Conservation (phyloP, 306 rosid species). For the Lathyrus aphaca region DNA sequence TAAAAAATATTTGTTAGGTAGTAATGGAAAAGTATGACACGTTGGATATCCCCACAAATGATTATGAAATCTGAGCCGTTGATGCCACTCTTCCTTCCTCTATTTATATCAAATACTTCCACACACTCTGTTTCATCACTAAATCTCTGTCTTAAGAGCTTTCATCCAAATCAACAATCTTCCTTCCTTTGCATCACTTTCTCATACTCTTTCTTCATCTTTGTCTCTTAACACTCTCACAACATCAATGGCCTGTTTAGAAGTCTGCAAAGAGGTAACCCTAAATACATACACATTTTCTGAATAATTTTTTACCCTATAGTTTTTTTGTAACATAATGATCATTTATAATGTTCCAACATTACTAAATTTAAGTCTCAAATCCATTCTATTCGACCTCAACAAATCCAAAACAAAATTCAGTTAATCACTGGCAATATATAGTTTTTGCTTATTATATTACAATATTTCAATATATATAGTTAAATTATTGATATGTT, state of each 20-base stretch:
- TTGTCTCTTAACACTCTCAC: neutral
- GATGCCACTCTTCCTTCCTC: constrained; percentile 41
- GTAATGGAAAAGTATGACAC: constrained; percentile 40
- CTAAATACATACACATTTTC: neutral
- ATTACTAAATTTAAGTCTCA: neutral
- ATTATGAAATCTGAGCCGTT: constrained; percentile 64
- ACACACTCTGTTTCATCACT: constrained; percentile 47
- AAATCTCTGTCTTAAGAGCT: constrained; percentile 36
- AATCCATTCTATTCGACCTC: neutral
- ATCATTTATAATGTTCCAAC: constrained; percentile 10
- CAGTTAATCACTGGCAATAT: neutral
- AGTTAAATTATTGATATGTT: neutral
- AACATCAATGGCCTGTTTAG: constrained; percentile 64
- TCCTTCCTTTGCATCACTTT: constrained; percentile 30
- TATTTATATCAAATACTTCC: constrained; percentile 62
- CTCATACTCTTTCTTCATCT: constrained; percentile 2
- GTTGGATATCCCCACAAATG: constrained; percentile 54
- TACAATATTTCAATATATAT: neutral
- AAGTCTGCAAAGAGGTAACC: constrained; percentile 59
- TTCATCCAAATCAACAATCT: constrained; percentile 35
- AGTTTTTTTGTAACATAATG: neutral
- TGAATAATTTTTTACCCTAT: neutral
- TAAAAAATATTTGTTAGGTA: neutral
- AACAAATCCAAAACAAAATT: neutral
- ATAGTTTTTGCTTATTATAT: neutral